Base-by-base conservation (phyloP, 1,139 yeast species). In the Suhomyces panamericanus region DNA sequence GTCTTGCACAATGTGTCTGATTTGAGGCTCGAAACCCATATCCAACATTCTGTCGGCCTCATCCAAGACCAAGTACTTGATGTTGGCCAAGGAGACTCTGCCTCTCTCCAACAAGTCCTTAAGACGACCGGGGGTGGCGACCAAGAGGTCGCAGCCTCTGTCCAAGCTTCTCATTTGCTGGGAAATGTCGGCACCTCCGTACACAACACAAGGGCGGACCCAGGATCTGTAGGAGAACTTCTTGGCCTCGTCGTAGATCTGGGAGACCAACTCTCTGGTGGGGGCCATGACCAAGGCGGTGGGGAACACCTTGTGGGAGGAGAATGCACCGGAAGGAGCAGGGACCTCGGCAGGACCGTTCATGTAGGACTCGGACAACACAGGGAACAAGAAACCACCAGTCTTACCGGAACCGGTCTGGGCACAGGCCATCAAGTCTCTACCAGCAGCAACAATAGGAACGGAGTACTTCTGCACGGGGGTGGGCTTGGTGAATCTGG, bases 351-450 rank as follows among this genome's bases (percentile, higher is more conserved):
- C 80, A 49, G 99, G 99, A 39, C 99, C 99, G 60, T 78, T 81
- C 68, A 81, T 75, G 73, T 85, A 93, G 51, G 95, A 87, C 73
- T 91, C 93, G 39, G 96, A 87, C 59, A 93, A 80, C 49, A 95
- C 96, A 55, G 99, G 99, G 87, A 93, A 93, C 65, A 93, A 78
- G 80, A 93, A 93, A 56, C 99, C 99, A 79, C 99, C 98, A 66
- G 99, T 93, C 78, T 93, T 93, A 81, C 99, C 99, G 47, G 98
- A 91, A 87, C 95, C 98, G 59, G 99, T 93, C 78, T 93, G 99
- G 53, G 99, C 99, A 84, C 99, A 93, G 38, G 99, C 99, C 99
- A 93, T 93, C 74, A 93, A 83, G 73, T 93, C 99, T 76, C 99
- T 85, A 60, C 96, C 96, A 44, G 77, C 83, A 49, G 96, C 90